phyloP scores from a whole-genome alignment of 1,284 basidiomycete species.

The Trametes hirsuta region DNA sequence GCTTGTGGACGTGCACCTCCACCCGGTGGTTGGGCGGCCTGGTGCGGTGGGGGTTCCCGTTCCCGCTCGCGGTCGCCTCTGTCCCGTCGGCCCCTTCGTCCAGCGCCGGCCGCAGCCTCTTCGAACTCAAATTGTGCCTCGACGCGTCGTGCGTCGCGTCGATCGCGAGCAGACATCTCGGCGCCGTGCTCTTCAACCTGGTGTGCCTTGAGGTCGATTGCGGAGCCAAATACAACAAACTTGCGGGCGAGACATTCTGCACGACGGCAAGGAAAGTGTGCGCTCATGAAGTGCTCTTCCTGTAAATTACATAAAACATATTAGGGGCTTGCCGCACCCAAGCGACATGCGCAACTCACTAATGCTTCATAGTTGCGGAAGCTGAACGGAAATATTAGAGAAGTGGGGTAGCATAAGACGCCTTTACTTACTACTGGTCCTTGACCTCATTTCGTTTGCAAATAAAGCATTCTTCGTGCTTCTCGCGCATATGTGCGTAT shows the following conservation, averaged over 20 bases:
- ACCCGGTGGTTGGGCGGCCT: slow-evolving; percentile 22
- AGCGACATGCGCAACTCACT: slow-evolving; percentile 44
- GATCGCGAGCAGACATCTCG: slow-evolving; percentile 79
- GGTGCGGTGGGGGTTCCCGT: slow-evolving; percentile 43
- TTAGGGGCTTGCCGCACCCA: background rate
- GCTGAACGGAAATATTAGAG: slow-evolving; percentile 43
- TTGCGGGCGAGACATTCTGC: slow-evolving; percentile 81
- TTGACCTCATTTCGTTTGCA: slow-evolving; percentile 83
- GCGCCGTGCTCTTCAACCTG: slow-evolving; percentile 87
- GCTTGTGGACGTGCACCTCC: slow-evolving; percentile 34
- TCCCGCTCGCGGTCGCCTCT: slow-evolving; percentile 51
- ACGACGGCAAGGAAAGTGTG: slow-evolving; percentile 82
- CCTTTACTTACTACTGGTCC: slow-evolving; percentile 80
- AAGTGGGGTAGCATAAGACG: background rate
- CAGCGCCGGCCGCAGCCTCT: slow-evolving; percentile 43
- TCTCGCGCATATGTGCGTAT: slow-evolving; percentile 92
- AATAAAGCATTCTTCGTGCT: slow-evolving; percentile 96
- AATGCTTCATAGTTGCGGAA: slow-evolving; percentile 80
- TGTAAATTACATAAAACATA: slow-evolving; percentile 30
- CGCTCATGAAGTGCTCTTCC: slow-evolving; percentile 72
- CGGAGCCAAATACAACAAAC: slow-evolving; percentile 92
- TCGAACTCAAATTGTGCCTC: slow-evolving; percentile 83
- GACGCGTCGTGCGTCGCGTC: slow-evolving; percentile 78
- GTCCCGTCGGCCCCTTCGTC: slow-evolving; percentile 43
- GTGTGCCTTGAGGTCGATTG: slow-evolving; percentile 91